Conservation (phyloP, 441 rosid species). For the Raphanus hybrid region DNA sequence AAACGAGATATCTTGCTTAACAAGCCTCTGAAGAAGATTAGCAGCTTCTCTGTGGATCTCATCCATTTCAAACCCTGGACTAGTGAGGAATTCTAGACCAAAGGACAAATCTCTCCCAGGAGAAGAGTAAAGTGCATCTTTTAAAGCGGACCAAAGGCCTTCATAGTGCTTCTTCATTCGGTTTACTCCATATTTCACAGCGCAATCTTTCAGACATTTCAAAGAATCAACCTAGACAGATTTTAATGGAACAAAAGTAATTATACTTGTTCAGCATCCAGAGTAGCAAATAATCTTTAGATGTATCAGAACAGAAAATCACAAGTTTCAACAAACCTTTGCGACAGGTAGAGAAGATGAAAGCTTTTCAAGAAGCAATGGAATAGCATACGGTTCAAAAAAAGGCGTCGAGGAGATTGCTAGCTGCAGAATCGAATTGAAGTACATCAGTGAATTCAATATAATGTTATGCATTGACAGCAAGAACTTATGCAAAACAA, state of each 20-base stretch:
- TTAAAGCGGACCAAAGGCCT: conserved; percentile 73
- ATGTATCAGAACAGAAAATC: conserved; percentile 13
- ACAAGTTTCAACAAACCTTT: conserved; percentile 55
- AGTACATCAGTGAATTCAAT: conserved; percentile 22
- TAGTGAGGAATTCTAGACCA: conserved; percentile 52
- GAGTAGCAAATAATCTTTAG: conserved; percentile 20
- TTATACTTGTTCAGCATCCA: conserved; percentile 34
- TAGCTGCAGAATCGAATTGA: conserved; percentile 49
- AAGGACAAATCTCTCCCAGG: conserved; percentile 48
- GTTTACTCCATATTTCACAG: conserved; percentile 63
- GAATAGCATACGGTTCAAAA: conserved; percentile 88
- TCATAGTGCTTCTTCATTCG: conserved; percentile 65
- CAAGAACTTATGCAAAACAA: conserved; percentile 20
- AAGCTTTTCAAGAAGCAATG: conserved; percentile 90
- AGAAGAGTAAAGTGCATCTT: conserved; percentile 63
- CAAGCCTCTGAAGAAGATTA: conserved; percentile 60
- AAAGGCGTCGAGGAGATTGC: conserved; percentile 83
- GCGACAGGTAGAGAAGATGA: conserved; percentile 84
- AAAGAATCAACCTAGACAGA: conserved; percentile 81
- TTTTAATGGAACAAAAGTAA: conserved; percentile 26
- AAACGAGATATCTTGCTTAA: conserved; percentile 60
- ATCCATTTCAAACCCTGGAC: conserved; percentile 47
- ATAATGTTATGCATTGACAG: conserved; percentile 5
- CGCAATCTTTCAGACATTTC: conserved; percentile 69
- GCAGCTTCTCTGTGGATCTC: conserved; percentile 70